Evolutionary conservation across 306 rosid genomes (phyloP), one percentile per base, ranked within the genome.

Genomic region (Canavalia ensiformis): DNA sequence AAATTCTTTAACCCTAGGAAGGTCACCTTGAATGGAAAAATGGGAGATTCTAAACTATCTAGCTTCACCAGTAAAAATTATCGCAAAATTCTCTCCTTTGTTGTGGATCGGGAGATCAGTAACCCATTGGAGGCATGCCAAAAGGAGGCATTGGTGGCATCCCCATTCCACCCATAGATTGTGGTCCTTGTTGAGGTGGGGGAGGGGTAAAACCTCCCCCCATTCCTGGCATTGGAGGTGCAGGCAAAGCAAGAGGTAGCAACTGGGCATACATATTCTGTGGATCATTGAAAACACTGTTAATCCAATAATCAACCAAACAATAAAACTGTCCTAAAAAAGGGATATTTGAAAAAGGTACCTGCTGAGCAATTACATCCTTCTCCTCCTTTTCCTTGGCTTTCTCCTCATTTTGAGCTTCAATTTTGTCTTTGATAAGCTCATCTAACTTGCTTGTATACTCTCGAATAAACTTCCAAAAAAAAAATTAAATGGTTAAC

Each of bases 221-320:
- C 95, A 90, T 89, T 74, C 94, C 92, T 37, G 93, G 97, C 90
- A 94, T 90, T 6, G 98, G 98, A 25, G 98, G 98, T 58, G 98
- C 98, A 46, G 98, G 98, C 86, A 94, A 86, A 78, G 98, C 98
- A 71, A 85, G 97, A 44, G 98, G 98, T 81, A 94, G 84, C 89
- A 94, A 86, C 83, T 94, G 98, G 72, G 98, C 97, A 74, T 94
- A 92, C 98, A 94, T 92, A 87, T 94, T 94, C 98, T 94, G 97
- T 79, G 87, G 57, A 82, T 44, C 82, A 86, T 62, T 50, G 77
- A 75, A 76, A 62, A 84, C 52, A 64, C 42, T 70, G 84, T 79
- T 68, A 54, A 47, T 39, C 55, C 41, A 62, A 47, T 10, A 62
- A 49, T 63, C 75, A 83, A 70, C 39, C 10, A 76, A 11, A n/a